Base-by-base conservation (phyloP, 78 protist genomes). In the Dictyostelium purpureum region DNA sequence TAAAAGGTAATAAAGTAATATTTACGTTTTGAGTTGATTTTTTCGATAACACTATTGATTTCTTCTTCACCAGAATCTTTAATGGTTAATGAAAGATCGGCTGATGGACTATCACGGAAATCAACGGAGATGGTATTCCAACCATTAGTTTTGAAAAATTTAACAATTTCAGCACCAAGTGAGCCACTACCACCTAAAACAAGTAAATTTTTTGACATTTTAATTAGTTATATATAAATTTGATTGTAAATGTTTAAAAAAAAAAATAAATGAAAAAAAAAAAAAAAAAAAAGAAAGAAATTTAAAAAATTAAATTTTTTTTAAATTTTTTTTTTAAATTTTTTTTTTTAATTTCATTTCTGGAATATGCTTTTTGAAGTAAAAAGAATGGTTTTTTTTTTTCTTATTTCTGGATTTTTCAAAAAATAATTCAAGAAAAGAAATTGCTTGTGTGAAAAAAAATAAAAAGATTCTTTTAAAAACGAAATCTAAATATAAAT, bases 171-270 rank as follows among this genome's bases (percentile, higher is more conserved):
- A 14, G 94, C 56, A 51, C 94, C 94, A 18, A 88, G 70, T 6
- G 87, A 49, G 21, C 94, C 94, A 16, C 82, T 52, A 33, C 94
- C 94, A n/a, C 94, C 94, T 43, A 88, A 88, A 42, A 88, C 87
- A 33, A 88, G 43, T 24, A 88, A 19, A 77, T 14, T 77, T 52
- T 88, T 88, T 54, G 90, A 52, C 90, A 82, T 82, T 7, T 40
- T 81, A 7, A 26, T 4, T 45, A 19, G n/a, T 28, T n/a, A 21
- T 40, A 40, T 40, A 6, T 16, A 31, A 40, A 7, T 38, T 28
- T 63, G 2, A 31, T 63, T 70, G 37, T 24, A 26, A 56, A 56
- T n/a, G 14, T 26, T 33, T 63, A 0, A 57, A 57, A 57, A 57
- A 26, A 37, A 35, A 33, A 65, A 65, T 33, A 18, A 18, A 33